Percentiles rank a stretch among this genome's conserved stretches.
Conservation (phyloP, 257 asterid species). For the Sherardia arvensis region DNA sequence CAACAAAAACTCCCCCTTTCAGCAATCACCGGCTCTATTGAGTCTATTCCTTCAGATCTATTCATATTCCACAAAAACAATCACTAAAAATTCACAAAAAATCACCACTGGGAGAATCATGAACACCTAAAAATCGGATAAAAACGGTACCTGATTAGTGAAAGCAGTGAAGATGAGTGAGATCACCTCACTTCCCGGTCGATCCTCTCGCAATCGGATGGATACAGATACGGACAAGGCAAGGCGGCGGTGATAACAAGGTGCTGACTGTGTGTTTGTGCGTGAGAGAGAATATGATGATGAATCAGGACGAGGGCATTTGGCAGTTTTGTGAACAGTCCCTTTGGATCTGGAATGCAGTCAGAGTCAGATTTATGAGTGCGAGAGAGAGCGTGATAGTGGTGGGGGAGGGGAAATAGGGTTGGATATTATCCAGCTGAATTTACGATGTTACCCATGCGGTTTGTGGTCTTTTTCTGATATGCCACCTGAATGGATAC, state of each 20-base stretch:
- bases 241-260: neutral
- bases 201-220: neutral
- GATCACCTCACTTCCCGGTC: neutral
- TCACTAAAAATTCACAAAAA: neutral
- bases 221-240: neutral
- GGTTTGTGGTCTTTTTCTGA: neutral
- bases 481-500: neutral
- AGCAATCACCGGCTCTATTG: constrained; percentile 31
- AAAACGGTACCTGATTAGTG: constrained; percentile 14
- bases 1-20: constrained; percentile 7
- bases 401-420: neutral
- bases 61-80: constrained; percentile 13
- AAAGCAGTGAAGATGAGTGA: neutral
- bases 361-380: constrained; percentile 33
- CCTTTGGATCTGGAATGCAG: constrained; percentile 42
- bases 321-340: constrained; percentile 11
- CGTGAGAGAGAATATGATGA: neutral
- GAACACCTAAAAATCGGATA: neutral
- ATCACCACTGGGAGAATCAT: neutral
- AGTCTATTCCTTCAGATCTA: constrained; percentile 80
- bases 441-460: constrained; percentile 10
- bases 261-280: neutral
- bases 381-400: neutral
- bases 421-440: neutral
- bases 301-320: constrained; percentile 10